Evolutionary conservation across 2,329 filamentous ascomycete species (phyloP).

Genomic region (Emmonsiellopsis sp.): DNA sequence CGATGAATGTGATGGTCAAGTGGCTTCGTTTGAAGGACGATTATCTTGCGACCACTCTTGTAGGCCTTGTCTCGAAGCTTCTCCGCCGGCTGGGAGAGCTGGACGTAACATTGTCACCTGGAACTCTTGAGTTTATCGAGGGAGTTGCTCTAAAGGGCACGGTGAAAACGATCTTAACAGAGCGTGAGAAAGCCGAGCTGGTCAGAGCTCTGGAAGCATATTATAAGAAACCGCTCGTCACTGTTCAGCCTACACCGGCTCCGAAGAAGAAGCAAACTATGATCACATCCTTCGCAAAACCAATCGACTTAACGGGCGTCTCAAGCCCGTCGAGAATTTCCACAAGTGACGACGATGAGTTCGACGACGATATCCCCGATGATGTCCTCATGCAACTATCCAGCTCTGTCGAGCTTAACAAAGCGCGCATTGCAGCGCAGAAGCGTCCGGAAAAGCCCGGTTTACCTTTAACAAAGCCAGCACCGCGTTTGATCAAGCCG

Average conservation of each 20-base stretch:
- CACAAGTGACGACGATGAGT: conserved; percentile 34
- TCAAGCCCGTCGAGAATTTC: conserved; percentile 20
- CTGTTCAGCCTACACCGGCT: conserved; percentile 25
- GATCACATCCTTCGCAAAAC: conserved; percentile 30
- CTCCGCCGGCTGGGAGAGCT: conserved; percentile 71
- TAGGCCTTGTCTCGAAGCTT: conserved; percentile 75
- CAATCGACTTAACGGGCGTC: conserved; percentile 25
- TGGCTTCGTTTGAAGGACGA: conserved; percentile 86
- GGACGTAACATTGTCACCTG: conserved; percentile 56
- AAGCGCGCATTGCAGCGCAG: conserved; percentile 16
- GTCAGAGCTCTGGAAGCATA: conserved; percentile 50
- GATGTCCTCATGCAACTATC: conserved; percentile 32
- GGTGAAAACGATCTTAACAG: conserved; percentile 68
- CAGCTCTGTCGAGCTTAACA: conserved; percentile 33
- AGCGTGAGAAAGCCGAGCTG: conserved; percentile 77
- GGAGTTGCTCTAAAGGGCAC: conserved; percentile 44
- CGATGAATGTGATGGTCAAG: conserved; percentile 62
- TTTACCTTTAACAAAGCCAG: conserved; percentile 3
- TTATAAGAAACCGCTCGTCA: conserved; percentile 35
- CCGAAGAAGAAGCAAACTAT: conserved; percentile 35
- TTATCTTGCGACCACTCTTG: conserved; percentile 73
- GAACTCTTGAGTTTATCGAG: conserved; percentile 53
- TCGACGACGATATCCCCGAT: conserved; percentile 32
- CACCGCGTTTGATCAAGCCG: conserved; percentile 13
- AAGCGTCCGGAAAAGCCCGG: conserved; percentile 9